These are phyloP conservation scores for Canna indica DNA, from an alignment of 176 grass and related monocot genomes.

Conservation along the genomic window DNA sequence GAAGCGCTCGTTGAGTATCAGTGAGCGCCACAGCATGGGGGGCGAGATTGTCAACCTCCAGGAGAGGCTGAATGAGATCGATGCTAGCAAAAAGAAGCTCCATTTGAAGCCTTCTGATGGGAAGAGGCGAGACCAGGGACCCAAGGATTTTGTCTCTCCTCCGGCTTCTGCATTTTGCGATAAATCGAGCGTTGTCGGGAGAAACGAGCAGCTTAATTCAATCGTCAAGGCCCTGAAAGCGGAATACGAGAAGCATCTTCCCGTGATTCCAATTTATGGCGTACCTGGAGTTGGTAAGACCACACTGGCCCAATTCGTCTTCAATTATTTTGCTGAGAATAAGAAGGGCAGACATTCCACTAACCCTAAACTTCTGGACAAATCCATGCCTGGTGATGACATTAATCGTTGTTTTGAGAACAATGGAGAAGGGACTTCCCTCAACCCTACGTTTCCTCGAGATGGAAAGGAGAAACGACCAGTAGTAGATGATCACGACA, in stretches of 20 bases:
- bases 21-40: constrained; percentile 14
- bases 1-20: constrained; percentile 24
- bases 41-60: constrained; percentile 19
- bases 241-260: background rate
- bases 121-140: background rate
- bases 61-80: constrained; percentile 23
- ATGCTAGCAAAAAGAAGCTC: background rate
- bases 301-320: constrained; percentile 30
- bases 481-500: background rate
- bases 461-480: background rate
- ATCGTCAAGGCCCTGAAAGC: constrained; percentile 22
- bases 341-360: background rate
- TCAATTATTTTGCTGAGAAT: background rate
- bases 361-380: background rate
- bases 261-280: constrained; percentile 36
- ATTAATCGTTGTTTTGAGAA: too few species aligned
- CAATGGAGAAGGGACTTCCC: too few species aligned
- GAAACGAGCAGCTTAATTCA: background rate
- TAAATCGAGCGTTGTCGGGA: constrained; percentile 4
- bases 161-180: constrained; percentile 8
- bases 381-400: background rate
- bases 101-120: constrained; percentile 22
- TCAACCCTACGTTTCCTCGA: too few species aligned
- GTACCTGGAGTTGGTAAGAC: constrained; percentile 48
- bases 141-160: background rate